Evolutionary conservation across 768 basidiomycete species (phyloP).

Genomic region (Lactarius pseudohatsudake): DNA sequence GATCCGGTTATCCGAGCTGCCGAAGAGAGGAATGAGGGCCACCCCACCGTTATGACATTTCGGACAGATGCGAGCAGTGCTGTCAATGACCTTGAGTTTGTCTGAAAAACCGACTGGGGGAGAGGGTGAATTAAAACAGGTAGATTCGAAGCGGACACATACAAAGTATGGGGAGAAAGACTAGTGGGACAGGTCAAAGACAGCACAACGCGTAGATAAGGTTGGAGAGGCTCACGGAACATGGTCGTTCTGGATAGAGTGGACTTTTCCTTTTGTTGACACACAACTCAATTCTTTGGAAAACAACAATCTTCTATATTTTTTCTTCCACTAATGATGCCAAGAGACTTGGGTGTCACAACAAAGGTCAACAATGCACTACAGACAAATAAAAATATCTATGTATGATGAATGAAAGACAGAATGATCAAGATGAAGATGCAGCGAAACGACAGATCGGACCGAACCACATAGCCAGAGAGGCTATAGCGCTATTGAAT

Average conservation of each 20-base stretch:
- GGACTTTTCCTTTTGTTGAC: background rate
- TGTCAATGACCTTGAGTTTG: conserved; percentile 54
- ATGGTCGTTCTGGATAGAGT: background rate
- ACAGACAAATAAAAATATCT: conserved; percentile 31
- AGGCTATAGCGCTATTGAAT: background rate
- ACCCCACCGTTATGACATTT: conserved; percentile 64
- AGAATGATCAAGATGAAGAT: conserved; percentile 22
- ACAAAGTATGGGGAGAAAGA: conserved; percentile 41
- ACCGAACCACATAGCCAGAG: background rate
- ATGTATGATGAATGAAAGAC: conserved; percentile 22
- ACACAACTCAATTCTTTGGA: background rate
- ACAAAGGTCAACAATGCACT: conserved; percentile 20
- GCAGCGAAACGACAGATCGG: conserved; percentile 11
- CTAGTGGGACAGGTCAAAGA: conserved; percentile 28
- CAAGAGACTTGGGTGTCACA: conserved; percentile 7
- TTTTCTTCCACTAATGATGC: conserved; percentile 14
- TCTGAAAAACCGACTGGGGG: conserved; percentile 65
- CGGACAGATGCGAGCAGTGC: conserved; percentile 60
- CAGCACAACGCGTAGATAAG: background rate
- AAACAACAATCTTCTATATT: background rate
- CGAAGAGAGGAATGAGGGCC: conserved; percentile 27
- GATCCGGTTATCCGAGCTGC: conserved; percentile 9
- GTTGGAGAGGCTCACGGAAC: conserved; percentile 16
- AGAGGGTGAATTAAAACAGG: conserved; percentile 17
- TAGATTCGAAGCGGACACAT: conserved; percentile 7